phyloP scores from a whole-genome alignment of 306 rosid species.

The Lupinus albus region DNA sequence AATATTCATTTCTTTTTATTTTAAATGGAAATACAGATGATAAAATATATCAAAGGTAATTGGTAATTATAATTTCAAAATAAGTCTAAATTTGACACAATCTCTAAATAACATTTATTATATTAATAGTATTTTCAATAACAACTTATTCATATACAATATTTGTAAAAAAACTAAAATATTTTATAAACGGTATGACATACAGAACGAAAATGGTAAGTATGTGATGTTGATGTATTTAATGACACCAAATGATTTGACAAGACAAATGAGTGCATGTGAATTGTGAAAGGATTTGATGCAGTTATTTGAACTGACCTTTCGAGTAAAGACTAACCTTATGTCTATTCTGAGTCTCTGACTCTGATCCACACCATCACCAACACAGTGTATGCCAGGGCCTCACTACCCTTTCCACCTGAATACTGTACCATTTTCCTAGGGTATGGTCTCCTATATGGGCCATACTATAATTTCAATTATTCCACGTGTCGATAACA shows the following conservation, averaged over 20 bases:
- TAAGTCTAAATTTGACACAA: too few species aligned
- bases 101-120: too few species aligned
- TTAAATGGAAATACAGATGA: too few species aligned
- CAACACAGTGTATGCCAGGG: conserved; percentile 29
- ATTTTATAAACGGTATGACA: too few species aligned
- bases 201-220: background rate
- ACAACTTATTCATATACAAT: too few species aligned
- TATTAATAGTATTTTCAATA: too few species aligned
- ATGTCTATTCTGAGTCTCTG: conserved; percentile 26
- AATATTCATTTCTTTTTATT: too few species aligned
- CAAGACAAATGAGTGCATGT: conserved; percentile 58
- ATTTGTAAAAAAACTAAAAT: too few species aligned
- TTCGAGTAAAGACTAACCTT: conserved; percentile 32
- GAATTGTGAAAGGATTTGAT: conserved; percentile 42
- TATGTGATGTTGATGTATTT: conserved; percentile 12
- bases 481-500: conserved; percentile 17
- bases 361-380: conserved; percentile 23
- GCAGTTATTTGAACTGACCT: conserved; percentile 65
- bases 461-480: background rate
- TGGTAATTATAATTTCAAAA: too few species aligned
- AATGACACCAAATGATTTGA: conserved; percentile 60
- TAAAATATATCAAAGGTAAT: too few species aligned
- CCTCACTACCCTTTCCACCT: conserved; percentile 24
- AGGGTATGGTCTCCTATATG: conserved; percentile 9
- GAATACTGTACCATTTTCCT: conserved; percentile 37